A percentile compares a stretch with the other conserved stretches of the same genome.
Evolutionary conservation across 805 yeast genomes (phyloP).

Genomic region (Starmerella sirachaensis): DNA sequence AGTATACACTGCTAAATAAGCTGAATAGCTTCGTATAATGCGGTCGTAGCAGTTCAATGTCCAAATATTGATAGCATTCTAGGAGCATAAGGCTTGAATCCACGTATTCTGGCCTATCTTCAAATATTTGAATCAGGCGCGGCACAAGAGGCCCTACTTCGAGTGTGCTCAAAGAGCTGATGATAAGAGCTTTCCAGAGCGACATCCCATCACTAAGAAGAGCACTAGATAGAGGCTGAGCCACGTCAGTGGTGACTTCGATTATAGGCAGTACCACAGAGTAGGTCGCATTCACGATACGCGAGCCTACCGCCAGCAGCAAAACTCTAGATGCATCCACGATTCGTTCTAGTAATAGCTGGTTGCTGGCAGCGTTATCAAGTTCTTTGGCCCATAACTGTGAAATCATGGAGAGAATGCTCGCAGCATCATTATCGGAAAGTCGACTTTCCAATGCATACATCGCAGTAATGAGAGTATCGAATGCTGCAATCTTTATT

Average conservation of each 20-base stretch:
- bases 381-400: constrained; percentile 56
- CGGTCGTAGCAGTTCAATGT: constrained; percentile 19
- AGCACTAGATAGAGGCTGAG: constrained; percentile 42
- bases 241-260: constrained; percentile 40
- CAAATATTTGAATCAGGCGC: constrained; percentile 45
- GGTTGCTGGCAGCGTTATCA: constrained; percentile 25
- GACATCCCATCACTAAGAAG: constrained; percentile 77
- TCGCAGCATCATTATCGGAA: constrained; percentile 17
- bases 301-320: constrained; percentile 22
- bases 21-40: constrained; percentile 15
- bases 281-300: constrained; percentile 13
- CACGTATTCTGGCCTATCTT: constrained; percentile 44
- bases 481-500: constrained; percentile 60
- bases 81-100: constrained; percentile 26
- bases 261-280: constrained; percentile 20
- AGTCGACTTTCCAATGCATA: constrained; percentile 27
- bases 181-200: constrained; percentile 60
- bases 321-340: constrained; percentile 29
- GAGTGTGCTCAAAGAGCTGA: constrained; percentile 33
- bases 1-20: constrained; percentile 21
- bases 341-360: constrained; percentile 29
- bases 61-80: constrained; percentile 28
- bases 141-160: constrained; percentile 32
- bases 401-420: constrained; percentile 43
- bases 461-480: constrained; percentile 48